Percentiles rank a stretch among this genome's conserved stretches.
phyloP scores from a whole-genome alignment of 352 stramenopile species.

The Globisporangium sylvaticum region DNA sequence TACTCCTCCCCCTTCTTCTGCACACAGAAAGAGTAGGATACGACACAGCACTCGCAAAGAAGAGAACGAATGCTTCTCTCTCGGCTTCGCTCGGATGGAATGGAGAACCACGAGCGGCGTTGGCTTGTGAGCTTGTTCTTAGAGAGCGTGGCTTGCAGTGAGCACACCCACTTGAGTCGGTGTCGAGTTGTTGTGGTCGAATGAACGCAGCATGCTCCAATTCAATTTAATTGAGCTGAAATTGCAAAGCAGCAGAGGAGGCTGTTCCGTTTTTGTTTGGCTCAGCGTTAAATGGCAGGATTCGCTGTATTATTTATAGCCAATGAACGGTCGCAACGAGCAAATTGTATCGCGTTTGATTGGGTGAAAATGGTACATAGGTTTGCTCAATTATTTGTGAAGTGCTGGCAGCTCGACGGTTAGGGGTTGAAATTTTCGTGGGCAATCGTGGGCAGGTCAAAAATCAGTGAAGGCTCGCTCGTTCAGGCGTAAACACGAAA shows the following conservation, averaged over 20 bases:
- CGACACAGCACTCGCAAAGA: too few relatives aligned
- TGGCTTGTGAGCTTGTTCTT: background rate
- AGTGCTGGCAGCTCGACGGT: background rate
- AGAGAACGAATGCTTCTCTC: background rate
- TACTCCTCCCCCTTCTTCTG: background rate
- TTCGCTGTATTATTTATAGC: background rate
- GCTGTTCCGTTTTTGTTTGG: too few relatives aligned
- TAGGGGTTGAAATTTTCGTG: conserved; percentile 9
- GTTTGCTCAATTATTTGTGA: background rate
- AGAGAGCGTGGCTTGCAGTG: too few relatives aligned
- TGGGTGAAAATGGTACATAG: background rate
- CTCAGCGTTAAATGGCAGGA: background rate
- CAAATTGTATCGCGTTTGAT: background rate
- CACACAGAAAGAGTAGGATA: background rate
- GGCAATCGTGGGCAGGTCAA: background rate
- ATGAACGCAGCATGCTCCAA: background rate
- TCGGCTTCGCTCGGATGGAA: background rate
- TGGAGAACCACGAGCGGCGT: background rate
- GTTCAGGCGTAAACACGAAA: background rate
- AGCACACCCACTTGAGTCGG: background rate
- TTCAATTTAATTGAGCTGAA: background rate
- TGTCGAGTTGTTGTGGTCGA: background rate
- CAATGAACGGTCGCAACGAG: background rate
- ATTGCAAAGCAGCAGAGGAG: background rate
- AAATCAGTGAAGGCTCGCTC: background rate